A percentile compares a stretch with the other conserved stretches of the same genome.
Conservation (phyloP, 2,329 filamentous ascomycete species). For the Didymella arachidicola region DNA sequence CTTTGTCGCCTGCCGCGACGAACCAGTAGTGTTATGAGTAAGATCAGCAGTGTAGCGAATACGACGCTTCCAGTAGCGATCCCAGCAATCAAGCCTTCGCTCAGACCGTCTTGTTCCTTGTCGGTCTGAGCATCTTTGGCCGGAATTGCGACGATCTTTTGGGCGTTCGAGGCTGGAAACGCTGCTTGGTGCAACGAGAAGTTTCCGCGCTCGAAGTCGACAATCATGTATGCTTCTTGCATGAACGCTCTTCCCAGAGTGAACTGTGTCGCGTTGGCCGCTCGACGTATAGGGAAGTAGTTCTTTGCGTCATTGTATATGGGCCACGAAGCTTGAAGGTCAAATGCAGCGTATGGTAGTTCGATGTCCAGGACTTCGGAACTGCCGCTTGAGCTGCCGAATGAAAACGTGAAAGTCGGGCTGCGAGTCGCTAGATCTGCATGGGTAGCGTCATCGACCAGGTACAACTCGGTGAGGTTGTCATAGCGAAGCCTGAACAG, state of each 20-base stretch:
- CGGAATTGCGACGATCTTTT: constrained; percentile 1
- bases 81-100: neutral
- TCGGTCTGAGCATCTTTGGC: neutral
- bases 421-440: constrained; percentile 30
- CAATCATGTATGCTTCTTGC: constrained; percentile 49
- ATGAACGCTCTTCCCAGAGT: constrained; percentile 48
- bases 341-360: constrained; percentile 44
- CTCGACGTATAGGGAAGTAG: constrained; percentile 42
- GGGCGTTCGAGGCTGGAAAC: constrained; percentile 1
- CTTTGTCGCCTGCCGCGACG: neutral
- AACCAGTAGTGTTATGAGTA: neutral
- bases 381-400: constrained; percentile 18
- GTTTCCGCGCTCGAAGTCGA: constrained; percentile 45
- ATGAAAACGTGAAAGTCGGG: constrained; percentile 41
- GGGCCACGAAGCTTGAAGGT: constrained; percentile 29
- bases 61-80: constrained; percentile 2
- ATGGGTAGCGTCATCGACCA: constrained; percentile 38
- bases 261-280: constrained; percentile 26
- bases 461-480: constrained; percentile 42
- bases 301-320: constrained; percentile 23
- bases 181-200: constrained; percentile 21
- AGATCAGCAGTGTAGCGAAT: neutral
- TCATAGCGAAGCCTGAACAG: constrained; percentile 50
- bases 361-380: constrained; percentile 28
- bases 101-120: neutral